Percentiles rank a stretch among this genome's conserved stretches.
Conservation (phyloP, 78 protist genomes). For the Dictyostelium brefeldianum region DNA sequence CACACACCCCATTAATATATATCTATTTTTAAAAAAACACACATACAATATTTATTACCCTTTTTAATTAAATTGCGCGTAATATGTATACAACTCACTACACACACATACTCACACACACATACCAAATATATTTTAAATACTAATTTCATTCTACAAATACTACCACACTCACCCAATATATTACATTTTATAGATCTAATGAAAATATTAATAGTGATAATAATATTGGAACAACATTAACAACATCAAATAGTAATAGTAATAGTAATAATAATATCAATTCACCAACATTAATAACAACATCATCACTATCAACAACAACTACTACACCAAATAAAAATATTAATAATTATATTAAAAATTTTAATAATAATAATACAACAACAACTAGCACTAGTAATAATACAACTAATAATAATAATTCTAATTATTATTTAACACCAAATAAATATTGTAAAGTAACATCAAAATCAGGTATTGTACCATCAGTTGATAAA, state of each 20-base stretch:
- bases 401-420: background rate
- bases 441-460: background rate
- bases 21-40: no score
- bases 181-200: background rate
- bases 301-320: background rate
- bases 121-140: background rate
- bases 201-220: slow-evolving; percentile 10
- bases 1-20: background rate
- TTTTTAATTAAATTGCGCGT: no score
- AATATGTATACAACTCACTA: no score
- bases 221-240: slow-evolving; percentile 4
- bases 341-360: background rate
- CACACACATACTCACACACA: no score
- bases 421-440: background rate
- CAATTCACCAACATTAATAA: background rate
- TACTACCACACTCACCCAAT: background rate
- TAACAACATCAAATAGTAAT: slow-evolving; percentile 10
- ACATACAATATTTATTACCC: no score
- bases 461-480: background rate
- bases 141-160: background rate
- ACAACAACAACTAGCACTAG: background rate
- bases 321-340: background rate
- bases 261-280: background rate
- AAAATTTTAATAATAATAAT: background rate
- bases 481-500: slow-evolving; percentile 44